Conservation (phyloP, 768 basidiomycete species). For the Suillus lakei region DNA sequence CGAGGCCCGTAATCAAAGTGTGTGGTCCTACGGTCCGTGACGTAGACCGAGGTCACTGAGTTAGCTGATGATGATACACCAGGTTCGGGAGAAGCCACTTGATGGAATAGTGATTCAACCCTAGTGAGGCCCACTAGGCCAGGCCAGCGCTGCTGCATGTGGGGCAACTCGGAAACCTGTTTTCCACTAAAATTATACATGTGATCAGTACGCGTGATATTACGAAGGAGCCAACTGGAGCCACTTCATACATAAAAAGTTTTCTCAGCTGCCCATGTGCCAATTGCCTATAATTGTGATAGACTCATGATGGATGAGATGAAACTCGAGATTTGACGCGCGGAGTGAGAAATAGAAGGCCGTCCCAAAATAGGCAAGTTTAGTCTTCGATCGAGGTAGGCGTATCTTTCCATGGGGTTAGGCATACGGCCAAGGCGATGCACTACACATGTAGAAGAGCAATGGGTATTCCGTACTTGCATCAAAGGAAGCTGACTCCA, state of each 20-base stretch:
- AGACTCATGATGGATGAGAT: not conserved
- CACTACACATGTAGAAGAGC: not conserved
- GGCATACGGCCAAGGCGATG: not conserved
- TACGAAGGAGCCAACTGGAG: not conserved
- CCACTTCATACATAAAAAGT: not conserved
- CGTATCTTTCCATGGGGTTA: too few relatives aligned
- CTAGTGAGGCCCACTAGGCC: too few relatives aligned
- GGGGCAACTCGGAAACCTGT: not conserved
- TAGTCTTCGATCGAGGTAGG: not conserved
- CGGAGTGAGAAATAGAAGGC: not conserved
- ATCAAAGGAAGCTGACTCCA: not conserved
- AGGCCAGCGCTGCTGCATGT: not conserved
- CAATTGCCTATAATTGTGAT: not conserved
- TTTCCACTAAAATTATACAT: not conserved
- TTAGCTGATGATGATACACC: too few relatives aligned
- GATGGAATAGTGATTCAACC: too few relatives aligned
- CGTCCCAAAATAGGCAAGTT: not conserved
- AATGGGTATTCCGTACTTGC: not conserved
- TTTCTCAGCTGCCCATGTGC: not conserved
- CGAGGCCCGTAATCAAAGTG: not conserved
- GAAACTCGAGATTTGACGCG: not conserved
- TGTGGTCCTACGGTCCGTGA: not conserved
- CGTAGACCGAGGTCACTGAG: not conserved
- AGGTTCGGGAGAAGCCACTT: not conserved
- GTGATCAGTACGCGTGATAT: not conserved